Conservation (phyloP, 495 filamentous ascomycete genomes). For the Xylaria cubensis region DNA sequence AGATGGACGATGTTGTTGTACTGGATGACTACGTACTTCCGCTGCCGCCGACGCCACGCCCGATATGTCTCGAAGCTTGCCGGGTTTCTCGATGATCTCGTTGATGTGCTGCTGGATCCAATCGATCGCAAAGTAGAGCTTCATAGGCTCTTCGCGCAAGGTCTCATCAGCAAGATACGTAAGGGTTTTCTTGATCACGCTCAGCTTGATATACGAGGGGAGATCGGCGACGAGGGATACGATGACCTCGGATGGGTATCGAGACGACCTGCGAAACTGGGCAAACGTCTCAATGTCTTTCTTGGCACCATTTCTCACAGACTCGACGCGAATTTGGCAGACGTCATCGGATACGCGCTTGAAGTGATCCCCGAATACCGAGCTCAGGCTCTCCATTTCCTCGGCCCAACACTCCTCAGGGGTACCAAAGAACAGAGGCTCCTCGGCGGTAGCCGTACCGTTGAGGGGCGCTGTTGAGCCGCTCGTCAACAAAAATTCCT, state of each 20-base stretch:
- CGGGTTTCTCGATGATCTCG: constrained; percentile 79
- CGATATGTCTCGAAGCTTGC: constrained; percentile 80
- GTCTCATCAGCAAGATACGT: constrained; percentile 68
- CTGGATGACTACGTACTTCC: constrained; percentile 46
- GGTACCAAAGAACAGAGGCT: constrained; percentile 48
- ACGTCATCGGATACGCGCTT: constrained; percentile 60
- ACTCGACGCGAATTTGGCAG: constrained; percentile 66
- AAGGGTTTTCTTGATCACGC: constrained; percentile 80
- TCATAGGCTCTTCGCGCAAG: constrained; percentile 81
- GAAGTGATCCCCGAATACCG: constrained; percentile 78
- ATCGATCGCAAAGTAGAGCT: constrained; percentile 83
- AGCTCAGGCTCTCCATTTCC: constrained; percentile 78
- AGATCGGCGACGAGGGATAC: constrained; percentile 71
- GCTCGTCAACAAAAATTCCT: constrained; percentile 67
- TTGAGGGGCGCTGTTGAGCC: constrained; percentile 27
- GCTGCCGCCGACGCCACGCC: constrained; percentile 66
- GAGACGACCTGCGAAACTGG: constrained; percentile 58
- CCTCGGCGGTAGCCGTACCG: constrained; percentile 28
- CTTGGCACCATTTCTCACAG: constrained; percentile 51
- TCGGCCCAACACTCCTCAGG: constrained; percentile 77
- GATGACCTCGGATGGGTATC: constrained; percentile 82
- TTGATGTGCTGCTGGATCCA: constrained; percentile 86
- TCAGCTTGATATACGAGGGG: constrained; percentile 92
- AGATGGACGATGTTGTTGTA: constrained; percentile 48
- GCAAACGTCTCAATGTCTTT: constrained; percentile 51